Evolutionary conservation across 345 rosid species (phyloP).

Genomic region (Toxicodendron radicans): DNA sequence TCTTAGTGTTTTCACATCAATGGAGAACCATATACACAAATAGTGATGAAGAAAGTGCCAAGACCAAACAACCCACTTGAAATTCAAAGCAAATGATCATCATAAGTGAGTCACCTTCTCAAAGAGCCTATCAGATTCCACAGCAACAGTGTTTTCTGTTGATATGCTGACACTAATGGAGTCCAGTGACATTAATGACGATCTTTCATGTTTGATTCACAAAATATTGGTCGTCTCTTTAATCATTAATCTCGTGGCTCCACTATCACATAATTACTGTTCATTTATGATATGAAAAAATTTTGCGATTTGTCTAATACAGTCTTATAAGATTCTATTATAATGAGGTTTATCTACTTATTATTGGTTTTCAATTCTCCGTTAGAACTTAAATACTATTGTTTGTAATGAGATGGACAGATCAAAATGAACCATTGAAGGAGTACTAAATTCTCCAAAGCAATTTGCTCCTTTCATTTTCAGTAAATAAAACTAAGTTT

Average conservation of each 20-base stretch:
- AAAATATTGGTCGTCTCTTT: not conserved
- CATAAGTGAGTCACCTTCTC: constrained; percentile 11
- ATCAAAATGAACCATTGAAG: too few relatives aligned
- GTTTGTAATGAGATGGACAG: too few relatives aligned
- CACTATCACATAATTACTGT: not conserved
- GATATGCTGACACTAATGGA: not conserved
- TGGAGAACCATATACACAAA: not conserved
- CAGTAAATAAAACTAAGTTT: too few relatives aligned
- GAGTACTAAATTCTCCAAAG: not conserved
- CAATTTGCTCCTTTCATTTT: not conserved
- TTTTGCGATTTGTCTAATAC: too few relatives aligned
- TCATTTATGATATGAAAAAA: not conserved
- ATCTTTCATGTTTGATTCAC: not conserved
- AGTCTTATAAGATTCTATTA: too few relatives aligned
- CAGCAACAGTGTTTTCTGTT: not conserved
- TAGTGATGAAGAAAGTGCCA: constrained; percentile 5
- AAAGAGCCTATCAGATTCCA: not conserved
- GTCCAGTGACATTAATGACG: not conserved
- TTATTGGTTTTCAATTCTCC: too few relatives aligned
- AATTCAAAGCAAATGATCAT: not conserved
- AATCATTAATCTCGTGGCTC: not conserved
- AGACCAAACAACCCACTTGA: not conserved
- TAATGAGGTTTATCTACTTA: too few relatives aligned
- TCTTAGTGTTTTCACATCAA: not conserved
- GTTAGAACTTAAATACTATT: too few relatives aligned